Conservation (phyloP, 176 grass and related monocot species). For the Panicum miliaceum region DNA sequence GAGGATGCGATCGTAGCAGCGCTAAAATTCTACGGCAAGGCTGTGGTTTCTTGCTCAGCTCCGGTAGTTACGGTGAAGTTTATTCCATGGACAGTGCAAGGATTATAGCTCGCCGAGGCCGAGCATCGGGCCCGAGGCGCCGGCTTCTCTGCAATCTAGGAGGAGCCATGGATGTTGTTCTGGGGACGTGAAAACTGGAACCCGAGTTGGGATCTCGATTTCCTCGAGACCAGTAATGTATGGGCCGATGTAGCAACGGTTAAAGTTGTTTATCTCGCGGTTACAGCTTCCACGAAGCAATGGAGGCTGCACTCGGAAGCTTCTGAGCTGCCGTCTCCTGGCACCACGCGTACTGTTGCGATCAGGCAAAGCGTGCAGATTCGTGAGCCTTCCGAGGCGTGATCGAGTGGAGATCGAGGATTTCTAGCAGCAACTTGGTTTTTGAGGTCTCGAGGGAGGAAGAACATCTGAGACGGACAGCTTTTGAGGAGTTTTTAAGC, state of each 20-base stretch:
- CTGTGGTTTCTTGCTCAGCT: neutral
- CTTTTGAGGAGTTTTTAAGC: slow-evolving; percentile 23
- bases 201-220: slow-evolving; percentile 46
- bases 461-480: slow-evolving; percentile 47
- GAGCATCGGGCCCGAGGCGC: slow-evolving; percentile 14
- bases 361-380: slow-evolving; percentile 49
- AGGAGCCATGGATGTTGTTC: slow-evolving; percentile 50
- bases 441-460: slow-evolving; percentile 25
- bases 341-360: slow-evolving; percentile 27
- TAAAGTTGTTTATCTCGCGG: slow-evolving; percentile 18
- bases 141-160: slow-evolving; percentile 37
- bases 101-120: neutral
- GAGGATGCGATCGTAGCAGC: too few species aligned
- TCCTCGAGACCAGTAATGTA: slow-evolving; percentile 39
- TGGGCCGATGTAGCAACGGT: slow-evolving; percentile 15
- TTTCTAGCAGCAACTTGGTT: slow-evolving; percentile 22
- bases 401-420: slow-evolving; percentile 15
- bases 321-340: slow-evolving; percentile 57
- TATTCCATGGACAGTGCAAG: neutral
- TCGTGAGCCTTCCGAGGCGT: slow-evolving; percentile 28
- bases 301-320: slow-evolving; percentile 42
- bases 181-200: slow-evolving; percentile 2
- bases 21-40: neutral
- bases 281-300: slow-evolving; percentile 35
- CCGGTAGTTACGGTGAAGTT: neutral